Base-by-base conservation (phyloP, 371 early-diverging fungal species). In the Thermomucor indicae-seudaticae region DNA sequence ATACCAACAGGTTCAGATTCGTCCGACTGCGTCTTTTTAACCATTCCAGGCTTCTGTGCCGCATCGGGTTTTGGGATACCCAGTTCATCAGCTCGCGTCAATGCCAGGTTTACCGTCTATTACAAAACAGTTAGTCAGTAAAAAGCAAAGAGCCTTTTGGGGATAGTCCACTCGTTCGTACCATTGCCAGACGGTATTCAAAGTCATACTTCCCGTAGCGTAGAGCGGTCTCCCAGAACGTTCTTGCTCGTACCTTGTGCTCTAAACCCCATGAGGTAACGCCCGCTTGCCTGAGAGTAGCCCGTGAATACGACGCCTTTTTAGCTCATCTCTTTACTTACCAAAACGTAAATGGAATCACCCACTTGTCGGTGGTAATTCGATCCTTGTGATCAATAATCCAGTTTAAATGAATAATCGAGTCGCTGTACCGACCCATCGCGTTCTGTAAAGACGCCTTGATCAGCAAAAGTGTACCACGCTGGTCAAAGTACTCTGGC, bases 341-440 rank as follows among this genome's bases (percentile, higher is more conserved):
- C 79, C 81, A 83, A 35, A 65, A 79, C 4, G 84, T 77, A 58
- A 76, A 83, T 6, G 84, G 84, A 0, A 78, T 68, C 8, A 81
- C 66, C 79, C 79, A 83, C 38, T 72, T 79, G 44, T 81, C 84
- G 0, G 62, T 57, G 4, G 38, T 39, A 27, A 79, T 72, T n/a
- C 69, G 64, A 3, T 67, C 65, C 27, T 75, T 65, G 41, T 79
- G 71, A 38, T 81, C 84, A 38, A 80, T 64, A 42, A 83, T 81
- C 84, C 84, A 83, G 44, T 72, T 75, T 41, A 80, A 48, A 38
- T 75, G 72, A 27, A 71, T 72, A 25, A 75, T 71, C 2, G 72
- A 42, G 19, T 71, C 71, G 12, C 54, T 58, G 31, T 67, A 60
- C 2, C 58, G 51, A 6, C 70, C 70, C 52, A 75, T 52, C 1